Evolutionary conservation across 1,284 basidiomycete species (phyloP), one percentile per base, ranked within the genome.

Genomic region (Moesziomyces aphidis): DNA sequence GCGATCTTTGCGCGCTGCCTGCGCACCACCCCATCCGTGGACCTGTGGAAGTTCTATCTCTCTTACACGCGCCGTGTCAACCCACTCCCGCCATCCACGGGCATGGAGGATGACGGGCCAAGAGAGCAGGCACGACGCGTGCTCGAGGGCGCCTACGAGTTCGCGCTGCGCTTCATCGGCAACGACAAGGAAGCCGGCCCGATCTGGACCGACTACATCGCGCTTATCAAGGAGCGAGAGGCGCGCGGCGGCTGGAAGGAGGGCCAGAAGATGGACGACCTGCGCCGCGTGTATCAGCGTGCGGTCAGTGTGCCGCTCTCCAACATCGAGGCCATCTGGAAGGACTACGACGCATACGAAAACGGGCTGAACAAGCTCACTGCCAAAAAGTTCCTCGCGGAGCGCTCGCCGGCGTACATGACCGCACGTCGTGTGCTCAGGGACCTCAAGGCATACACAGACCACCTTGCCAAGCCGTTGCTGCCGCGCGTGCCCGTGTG

Each of bases 311-410:
- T 97, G 23, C 97, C 97, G 0, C 88, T 98, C 76, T 91, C 94
- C 85, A 96, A 95, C 80, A 90, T 99, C 77, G 95, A 98, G 85
- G 88, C 88, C 46, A 88, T 99, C 46, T 99, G 97, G 97, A 91
- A 93, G 82, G 94, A 97, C 58, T 93, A 95, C 77, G 95, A 98
- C 85, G 87, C 91, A 0, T 99, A 97, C 81, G 97, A 99, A 85
- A 95, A 90, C 66, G 89, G 89, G 45, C 87, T 97, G 76, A 98
- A 95, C 87, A 92, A 92, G 83, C 91, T 94, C 73, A 97, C 94
- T 26, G 95, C 96, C 17, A 98, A 98, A 85, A 97, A 97, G 83
- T 96, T 97, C 86, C 90, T 96, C 51, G 91, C 91, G 49, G 93
- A 90, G 86, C 89, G 89, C 77, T 95, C 93, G 59, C 91, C 89